A percentile compares a stretch with the other conserved stretches of the same genome.
Conservation (phyloP, 2,329 filamentous ascomycete species). For the Sarocladium brachiariae region DNA sequence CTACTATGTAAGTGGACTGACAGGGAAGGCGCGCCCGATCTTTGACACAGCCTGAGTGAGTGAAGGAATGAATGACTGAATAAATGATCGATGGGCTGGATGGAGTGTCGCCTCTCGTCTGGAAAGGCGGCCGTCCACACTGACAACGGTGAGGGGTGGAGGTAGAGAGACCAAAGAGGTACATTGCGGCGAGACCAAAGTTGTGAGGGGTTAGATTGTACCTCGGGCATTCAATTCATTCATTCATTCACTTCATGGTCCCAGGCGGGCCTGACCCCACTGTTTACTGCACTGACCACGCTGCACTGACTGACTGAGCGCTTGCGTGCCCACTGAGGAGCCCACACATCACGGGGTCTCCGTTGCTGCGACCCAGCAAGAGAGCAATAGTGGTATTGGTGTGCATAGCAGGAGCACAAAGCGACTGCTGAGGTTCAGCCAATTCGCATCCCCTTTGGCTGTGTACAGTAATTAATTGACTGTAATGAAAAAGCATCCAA, state of each 20-base stretch:
- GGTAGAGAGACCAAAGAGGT: neutral
- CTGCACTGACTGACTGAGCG: neutral
- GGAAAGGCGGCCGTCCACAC: slow-evolving; percentile 5
- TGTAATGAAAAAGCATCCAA: too few relatives aligned
- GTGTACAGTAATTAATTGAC: too few relatives aligned
- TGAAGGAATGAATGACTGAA: too few relatives aligned
- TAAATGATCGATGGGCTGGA: too few relatives aligned
- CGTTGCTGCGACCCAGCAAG: neutral
- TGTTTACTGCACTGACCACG: neutral
- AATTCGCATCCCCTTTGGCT: too few relatives aligned
- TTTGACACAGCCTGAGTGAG: neutral
- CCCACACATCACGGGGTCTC: slow-evolving; percentile 4
- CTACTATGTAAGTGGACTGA: neutral
- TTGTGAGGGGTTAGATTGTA: neutral
- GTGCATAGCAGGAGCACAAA: too few relatives aligned
- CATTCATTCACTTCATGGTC: neutral
- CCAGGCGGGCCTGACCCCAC: neutral
- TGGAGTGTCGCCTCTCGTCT: neutral
- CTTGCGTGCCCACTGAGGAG: neutral
- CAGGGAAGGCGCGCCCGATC: slow-evolving; percentile 3
- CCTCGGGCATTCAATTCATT: neutral
- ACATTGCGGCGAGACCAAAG: neutral
- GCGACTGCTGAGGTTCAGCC: too few relatives aligned
- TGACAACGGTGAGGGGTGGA: too few relatives aligned
- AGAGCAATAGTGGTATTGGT: too few relatives aligned